Conservation (phyloP, 2,329 filamentous ascomycete species). For the Cladorrhinum sp. region DNA sequence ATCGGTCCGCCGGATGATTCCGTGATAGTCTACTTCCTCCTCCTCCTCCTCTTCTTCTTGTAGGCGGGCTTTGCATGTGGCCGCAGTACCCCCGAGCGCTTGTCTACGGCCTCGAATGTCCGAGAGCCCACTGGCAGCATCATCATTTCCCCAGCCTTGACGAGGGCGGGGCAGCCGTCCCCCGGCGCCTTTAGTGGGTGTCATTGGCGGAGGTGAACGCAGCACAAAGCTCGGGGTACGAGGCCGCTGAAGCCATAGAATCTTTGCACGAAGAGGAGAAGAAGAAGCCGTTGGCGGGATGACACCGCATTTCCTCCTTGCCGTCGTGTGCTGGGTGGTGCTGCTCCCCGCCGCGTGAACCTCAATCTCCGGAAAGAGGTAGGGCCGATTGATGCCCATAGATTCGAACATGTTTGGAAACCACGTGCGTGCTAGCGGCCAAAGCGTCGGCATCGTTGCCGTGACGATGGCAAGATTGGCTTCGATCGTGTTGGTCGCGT, state of each 20-base stretch:
- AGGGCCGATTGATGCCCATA: slow-evolving; percentile 23
- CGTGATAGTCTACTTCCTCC: slow-evolving; percentile 3
- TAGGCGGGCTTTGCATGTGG: background rate
- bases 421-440: slow-evolving; percentile 34
- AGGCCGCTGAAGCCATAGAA: slow-evolving; percentile 8
- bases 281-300: background rate
- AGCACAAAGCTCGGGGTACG: slow-evolving; percentile 5
- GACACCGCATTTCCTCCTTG: slow-evolving; percentile 5
- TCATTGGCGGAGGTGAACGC: background rate
- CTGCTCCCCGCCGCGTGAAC: slow-evolving; percentile 8
- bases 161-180: background rate
- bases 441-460: slow-evolving; percentile 36
- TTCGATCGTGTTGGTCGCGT: slow-evolving; percentile 34
- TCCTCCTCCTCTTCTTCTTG: background rate
- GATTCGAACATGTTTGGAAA: slow-evolving; percentile 35
- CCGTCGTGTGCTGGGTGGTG: background rate
- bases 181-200: background rate
- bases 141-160: background rate
- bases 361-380: slow-evolving; percentile 24
- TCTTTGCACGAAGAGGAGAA: background rate
- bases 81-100: background rate
- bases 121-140: background rate
- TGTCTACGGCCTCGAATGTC: slow-evolving; percentile 6
- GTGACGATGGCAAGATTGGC: slow-evolving; percentile 39
- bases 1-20: slow-evolving; percentile 4